Conservation (phyloP, 2,329 filamentous ascomycete species). For the Alternaria brassicae region DNA sequence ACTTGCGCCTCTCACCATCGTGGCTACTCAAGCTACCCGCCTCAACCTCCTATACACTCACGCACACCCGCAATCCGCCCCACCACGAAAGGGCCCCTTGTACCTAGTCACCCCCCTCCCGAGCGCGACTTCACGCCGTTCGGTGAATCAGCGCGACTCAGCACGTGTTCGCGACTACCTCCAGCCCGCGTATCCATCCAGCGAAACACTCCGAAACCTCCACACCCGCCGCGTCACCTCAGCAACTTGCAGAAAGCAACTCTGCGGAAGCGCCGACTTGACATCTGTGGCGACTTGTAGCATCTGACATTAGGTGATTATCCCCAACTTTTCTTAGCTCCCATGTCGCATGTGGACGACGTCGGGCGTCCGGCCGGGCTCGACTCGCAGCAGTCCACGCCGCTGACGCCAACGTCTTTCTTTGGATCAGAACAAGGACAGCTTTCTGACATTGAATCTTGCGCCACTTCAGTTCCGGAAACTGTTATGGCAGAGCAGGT, state of each 20-base stretch:
- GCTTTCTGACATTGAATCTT: conserved; percentile 43
- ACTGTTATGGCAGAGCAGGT: conserved; percentile 77
- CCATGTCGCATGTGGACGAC: conserved; percentile 33
- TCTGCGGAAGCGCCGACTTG: conserved; percentile 52
- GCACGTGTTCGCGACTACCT: conserved; percentile 27
- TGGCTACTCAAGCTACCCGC: conserved; percentile 16
- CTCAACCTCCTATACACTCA: conserved; percentile 32
- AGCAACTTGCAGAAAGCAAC: conserved; percentile 42
- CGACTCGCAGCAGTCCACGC: conserved; percentile 29
- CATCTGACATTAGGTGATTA: conserved; percentile 52
- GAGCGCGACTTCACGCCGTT: conserved; percentile 33
- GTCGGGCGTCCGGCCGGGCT: conserved; percentile 28
- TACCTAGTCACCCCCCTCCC: conserved; percentile 30
- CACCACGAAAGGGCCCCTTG: conserved; percentile 36
- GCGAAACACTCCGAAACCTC: conserved; percentile 39
- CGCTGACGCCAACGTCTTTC: conserved; percentile 17
- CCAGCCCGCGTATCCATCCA: conserved; percentile 26
- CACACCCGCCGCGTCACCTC: conserved; percentile 44
- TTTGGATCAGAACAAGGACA: conserved; percentile 37
- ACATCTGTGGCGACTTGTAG: conserved; percentile 49
- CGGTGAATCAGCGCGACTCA: conserved; percentile 34
- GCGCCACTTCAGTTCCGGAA: conserved; percentile 56
- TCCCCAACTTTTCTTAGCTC: conserved; percentile 33
- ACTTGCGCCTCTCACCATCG: conserved; percentile 25
- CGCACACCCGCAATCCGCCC: conserved; percentile 42